These are phyloP conservation scores for Solanum pinnatisectum DNA, from an alignment of 257 asterid genomes.

Conservation along the genomic window DNA sequence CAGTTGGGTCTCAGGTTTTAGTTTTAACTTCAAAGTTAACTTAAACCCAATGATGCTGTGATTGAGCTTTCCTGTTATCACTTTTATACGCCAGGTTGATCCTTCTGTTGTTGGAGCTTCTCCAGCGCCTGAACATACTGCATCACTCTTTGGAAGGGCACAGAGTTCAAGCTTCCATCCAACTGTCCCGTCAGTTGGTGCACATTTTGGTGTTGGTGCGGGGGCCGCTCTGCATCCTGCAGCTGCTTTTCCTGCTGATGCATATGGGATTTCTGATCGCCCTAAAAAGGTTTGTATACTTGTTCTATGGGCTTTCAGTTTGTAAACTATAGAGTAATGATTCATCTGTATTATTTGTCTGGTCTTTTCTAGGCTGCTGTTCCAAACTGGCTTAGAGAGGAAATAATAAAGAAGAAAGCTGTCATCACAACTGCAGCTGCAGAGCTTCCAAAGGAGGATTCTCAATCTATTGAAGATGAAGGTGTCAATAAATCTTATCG, in stretches of 20 bases:
- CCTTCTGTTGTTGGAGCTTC: conserved; percentile 47
- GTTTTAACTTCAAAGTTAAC: conserved; percentile 4
- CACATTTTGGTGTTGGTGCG: conserved; percentile 54
- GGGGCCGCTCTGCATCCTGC: conserved; percentile 53
- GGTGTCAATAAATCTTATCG: conserved; percentile 35
- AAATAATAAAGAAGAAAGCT: conserved; percentile 85
- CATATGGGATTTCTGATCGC: conserved; percentile 64
- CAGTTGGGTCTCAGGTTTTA: conserved; percentile 62
- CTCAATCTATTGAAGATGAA: conserved; percentile 59
- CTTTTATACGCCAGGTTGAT: conserved; percentile 43
- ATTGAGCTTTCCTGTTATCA: background rate
- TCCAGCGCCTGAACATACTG: conserved; percentile 54
- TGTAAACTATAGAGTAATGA: background rate
- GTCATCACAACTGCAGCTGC: conserved; percentile 49
- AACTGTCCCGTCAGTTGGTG: conserved; percentile 37
- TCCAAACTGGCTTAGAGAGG: conserved; percentile 98
- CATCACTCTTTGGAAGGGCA: conserved; percentile 47
- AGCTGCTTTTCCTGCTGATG: conserved; percentile 54
- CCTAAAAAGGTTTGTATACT: conserved; percentile 66
- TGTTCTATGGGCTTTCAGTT: background rate
- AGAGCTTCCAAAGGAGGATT: conserved; percentile 37
- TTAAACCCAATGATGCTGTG: background rate
- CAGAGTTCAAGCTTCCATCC: conserved; percentile 64
- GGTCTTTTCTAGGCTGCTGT: conserved; percentile 67
- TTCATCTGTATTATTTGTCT: background rate